Evolutionary conservation across 2,329 filamentous ascomycete genomes (phyloP), one percentile per base, ranked within the genome.

Genomic region (Fusarium sp.): DNA sequence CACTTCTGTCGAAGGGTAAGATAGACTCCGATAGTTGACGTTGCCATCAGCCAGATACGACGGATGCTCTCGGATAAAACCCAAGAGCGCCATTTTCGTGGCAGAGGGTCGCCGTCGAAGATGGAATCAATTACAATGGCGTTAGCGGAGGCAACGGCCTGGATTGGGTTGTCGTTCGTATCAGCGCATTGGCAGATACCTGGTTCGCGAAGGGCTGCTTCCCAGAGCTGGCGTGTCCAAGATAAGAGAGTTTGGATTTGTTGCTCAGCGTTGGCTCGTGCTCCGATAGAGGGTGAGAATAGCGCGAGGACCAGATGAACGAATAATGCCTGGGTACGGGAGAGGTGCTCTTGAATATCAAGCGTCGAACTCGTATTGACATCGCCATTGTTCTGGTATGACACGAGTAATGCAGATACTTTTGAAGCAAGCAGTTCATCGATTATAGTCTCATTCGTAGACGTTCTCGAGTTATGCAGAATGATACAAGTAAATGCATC

Each of bases 11-110:
- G 33, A 3, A 63, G 16, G 0, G 49, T 57, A 1, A 63, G 26
- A 2, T 63, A 63, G 1, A 64, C 58, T 3, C 60, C 60, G 5
- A 64, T 57, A 1, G 60, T 63, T 1, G 60, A 57, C 0, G 60
- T 63, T 1, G 60, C 23, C 58, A 63, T 7, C 1, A 63, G 26
- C 58, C 58, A 63, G 2, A 63, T 63, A 0, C 60, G 60, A 10
- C 60, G 58, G 2, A 63, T 42, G 1, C 60, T 63, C 21, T 63
- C 60, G 4, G 60, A 63, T 6, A 63, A 11, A 1, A 63, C 60
- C 60, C 60, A 63, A 1, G 26, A 48, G 8, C 60, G 42, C 60
- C 60, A 63, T 0, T 63, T 29, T 1, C 58, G 58, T 3, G 60
- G 60, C 1, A 62, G 24, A 0, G 42, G 23, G 4, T 63, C 60